Conservation (phyloP, 2,329 filamentous ascomycete species). For the Fonsecaea monophora region DNA sequence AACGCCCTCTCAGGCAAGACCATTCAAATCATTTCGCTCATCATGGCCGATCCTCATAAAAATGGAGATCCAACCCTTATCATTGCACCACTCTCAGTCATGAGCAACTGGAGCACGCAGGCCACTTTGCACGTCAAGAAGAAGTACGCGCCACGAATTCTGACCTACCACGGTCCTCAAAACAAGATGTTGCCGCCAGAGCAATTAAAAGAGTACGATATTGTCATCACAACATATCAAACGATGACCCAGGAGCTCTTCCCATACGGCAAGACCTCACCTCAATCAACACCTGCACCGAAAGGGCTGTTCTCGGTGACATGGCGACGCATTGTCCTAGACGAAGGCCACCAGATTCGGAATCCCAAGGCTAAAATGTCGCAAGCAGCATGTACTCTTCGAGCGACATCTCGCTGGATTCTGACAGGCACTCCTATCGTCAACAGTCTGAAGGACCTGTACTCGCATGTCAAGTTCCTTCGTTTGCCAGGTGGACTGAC, state of each 20-base stretch:
- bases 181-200: slow-evolving; percentile 61
- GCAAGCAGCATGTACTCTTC: slow-evolving; percentile 69
- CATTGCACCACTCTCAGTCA: slow-evolving; percentile 80
- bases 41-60: slow-evolving; percentile 62
- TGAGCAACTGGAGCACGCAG: slow-evolving; percentile 89
- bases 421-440: slow-evolving; percentile 83
- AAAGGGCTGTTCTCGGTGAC: slow-evolving; percentile 67
- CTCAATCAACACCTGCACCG: slow-evolving; percentile 50
- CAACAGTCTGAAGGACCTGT: slow-evolving; percentile 81
- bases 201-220: slow-evolving; percentile 70
- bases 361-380: slow-evolving; percentile 77
- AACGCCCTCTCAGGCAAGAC: slow-evolving; percentile 55
- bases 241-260: slow-evolving; percentile 73
- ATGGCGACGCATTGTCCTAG: slow-evolving; percentile 81
- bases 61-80: slow-evolving; percentile 68
- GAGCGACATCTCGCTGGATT: slow-evolving; percentile 77
- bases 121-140: slow-evolving; percentile 73
- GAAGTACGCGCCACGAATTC: slow-evolving; percentile 68
- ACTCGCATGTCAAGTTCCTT: slow-evolving; percentile 79
- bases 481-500: slow-evolving; percentile 77
- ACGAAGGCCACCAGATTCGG: slow-evolving; percentile 83
- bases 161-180: slow-evolving; percentile 74
- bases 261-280: slow-evolving; percentile 53
- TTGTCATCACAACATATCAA: slow-evolving; percentile 86
- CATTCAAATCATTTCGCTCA: slow-evolving; percentile 80